Evolutionary conservation across 2,329 filamentous ascomycete species (phyloP), one percentile per base, ranked within the genome.

Genomic region (Aspergillus fumigatus): DNA sequence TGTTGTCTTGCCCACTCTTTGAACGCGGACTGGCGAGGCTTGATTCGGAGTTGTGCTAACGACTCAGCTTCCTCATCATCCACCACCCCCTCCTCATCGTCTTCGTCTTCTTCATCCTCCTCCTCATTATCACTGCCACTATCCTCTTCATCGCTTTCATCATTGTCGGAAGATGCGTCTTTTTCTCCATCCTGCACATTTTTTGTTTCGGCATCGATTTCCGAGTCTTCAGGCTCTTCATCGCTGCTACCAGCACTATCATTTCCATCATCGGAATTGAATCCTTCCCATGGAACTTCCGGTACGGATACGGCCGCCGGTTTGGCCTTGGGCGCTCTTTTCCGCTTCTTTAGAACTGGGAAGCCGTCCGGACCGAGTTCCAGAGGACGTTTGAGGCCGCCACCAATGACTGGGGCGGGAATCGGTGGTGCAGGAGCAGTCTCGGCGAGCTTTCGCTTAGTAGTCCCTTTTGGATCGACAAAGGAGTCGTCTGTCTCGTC

Each of bases 1-100:
- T 94, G 88, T 65, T 90, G 85, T 29, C 87, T 86, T 21, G 94
- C 94, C 94, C 94, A 99, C 2, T 88, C 83, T 73, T 97, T 97
- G 80, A 99, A 99, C 0, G 90, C 91, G 1, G 85, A 88, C 45
- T 74, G 70, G 54, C 76, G 70, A 40, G 75, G 71, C 51, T 63
- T 71, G 55, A 62, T 70, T 58, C 59, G 63, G 25, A 52, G 52
- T 25, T 55, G 53, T 17, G 52, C 56, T 26, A 58, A 51, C 14
- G 62, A 53, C 21, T 54, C 60, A 8, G 63, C 59, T 4, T 66
- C 62, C 3, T 65, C 65, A 6, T 65, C 64, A 19, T 64, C 59
- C n/a, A n/a, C n/a, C n/a, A n/a, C n/a, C 4, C 62, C 60, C 1
- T 68, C 62, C 1, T 77, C 75, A 5, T 75, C 62, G 0, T 62